phyloP scores from a whole-genome alignment of 2,329 filamentous ascomycete species.

The Daldinia eschscholtzii region DNA sequence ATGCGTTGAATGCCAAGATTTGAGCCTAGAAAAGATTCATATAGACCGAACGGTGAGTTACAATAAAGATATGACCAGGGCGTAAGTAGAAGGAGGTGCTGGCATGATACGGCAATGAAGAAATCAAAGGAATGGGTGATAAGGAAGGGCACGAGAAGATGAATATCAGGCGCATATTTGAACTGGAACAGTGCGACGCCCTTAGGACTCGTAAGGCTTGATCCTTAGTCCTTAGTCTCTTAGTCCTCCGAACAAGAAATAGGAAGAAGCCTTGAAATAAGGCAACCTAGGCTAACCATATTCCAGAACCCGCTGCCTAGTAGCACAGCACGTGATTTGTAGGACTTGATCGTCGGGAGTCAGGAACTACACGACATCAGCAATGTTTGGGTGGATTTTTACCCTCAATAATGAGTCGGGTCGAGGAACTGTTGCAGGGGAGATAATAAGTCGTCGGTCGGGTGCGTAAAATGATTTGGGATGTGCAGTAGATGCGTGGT shows the following conservation, averaged over 20 bases:
- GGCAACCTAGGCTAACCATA: constrained; percentile 29
- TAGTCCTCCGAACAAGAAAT: background rate
- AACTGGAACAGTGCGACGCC: constrained; percentile 21
- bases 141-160: background rate
- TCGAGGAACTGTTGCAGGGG: constrained; percentile 7
- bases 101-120: background rate
- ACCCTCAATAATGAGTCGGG: background rate
- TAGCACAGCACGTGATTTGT: constrained; percentile 39
- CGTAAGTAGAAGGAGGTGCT: background rate
- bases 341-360: constrained; percentile 33
- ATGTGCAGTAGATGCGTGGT: constrained; percentile 29
- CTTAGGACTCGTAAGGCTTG: constrained; percentile 28
- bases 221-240: background rate
- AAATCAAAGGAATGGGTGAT: background rate
- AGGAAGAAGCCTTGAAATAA: constrained; percentile 30
- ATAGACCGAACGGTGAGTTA: too few relatives aligned
- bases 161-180: constrained; percentile 21
- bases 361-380: constrained; percentile 9
- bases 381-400: constrained; percentile 15
- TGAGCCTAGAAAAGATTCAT: background rate
- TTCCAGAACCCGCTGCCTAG: constrained; percentile 33
- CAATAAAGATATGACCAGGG: background rate
- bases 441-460: constrained; percentile 32
- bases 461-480: constrained; percentile 24
- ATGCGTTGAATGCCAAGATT: background rate